These are phyloP conservation scores for Novymonas esmeraldas DNA, from an alignment of 208 protist genomes.

Conservation along the genomic window DNA sequence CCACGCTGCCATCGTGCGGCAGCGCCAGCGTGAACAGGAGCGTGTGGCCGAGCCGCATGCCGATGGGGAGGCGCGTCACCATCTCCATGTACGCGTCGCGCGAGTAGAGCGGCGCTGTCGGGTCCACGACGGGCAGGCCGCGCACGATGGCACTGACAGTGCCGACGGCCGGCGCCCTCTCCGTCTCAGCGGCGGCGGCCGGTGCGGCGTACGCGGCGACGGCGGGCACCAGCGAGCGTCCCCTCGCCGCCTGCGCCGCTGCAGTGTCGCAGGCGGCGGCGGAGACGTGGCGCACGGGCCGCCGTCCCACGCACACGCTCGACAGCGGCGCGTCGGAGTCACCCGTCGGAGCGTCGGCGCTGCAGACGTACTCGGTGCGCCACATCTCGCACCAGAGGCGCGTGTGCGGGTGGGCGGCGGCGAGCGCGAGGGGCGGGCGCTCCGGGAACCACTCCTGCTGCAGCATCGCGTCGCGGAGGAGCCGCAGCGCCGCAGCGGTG, in stretches of 20 bases:
- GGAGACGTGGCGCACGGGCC: conserved; percentile 5
- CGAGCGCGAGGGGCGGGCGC: conserved; percentile 30
- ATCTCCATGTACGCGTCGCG: conserved; percentile 26
- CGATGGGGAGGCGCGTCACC: conserved; percentile 17
- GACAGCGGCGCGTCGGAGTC: too few relatives aligned
- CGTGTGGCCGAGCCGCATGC: conserved; percentile 20
- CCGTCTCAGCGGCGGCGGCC: neutral
- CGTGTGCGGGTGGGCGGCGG: conserved; percentile 16
- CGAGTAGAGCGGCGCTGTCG: conserved; percentile 20
- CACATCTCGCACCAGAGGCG: conserved; percentile 35
- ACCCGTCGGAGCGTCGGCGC: conserved; percentile 9
- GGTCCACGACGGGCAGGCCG: conserved; percentile 24
- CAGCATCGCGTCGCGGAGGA: conserved; percentile 16
- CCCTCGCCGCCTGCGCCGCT: neutral
- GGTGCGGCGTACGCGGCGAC: neutral
- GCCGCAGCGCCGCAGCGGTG: conserved; percentile 1
- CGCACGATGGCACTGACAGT: neutral
- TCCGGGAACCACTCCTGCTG: conserved; percentile 21
- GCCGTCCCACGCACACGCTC: conserved; percentile 3
- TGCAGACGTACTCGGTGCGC: conserved; percentile 6
- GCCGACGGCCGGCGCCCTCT: neutral
- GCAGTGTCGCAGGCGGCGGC: neutral
- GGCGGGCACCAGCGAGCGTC: conserved; percentile 12
- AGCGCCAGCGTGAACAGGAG: conserved; percentile 7
- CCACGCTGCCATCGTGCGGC: neutral